phyloP scores from a whole-genome alignment of 495 filamentous ascomycete genomes.

The Elaphomyces granulatus region DNA sequence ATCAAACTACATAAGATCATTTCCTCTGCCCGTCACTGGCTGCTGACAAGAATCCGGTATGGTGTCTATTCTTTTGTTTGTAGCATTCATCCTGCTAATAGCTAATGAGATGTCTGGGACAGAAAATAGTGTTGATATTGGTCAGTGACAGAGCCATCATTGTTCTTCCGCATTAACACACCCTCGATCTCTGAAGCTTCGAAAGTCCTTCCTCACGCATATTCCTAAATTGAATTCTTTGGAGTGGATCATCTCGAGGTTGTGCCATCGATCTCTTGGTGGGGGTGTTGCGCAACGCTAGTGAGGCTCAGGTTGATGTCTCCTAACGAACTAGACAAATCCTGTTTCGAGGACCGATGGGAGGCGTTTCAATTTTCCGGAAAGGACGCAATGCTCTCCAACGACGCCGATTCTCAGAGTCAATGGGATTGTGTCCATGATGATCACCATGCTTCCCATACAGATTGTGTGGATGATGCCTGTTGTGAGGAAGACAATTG shows the following conservation, averaged over 20 bases:
- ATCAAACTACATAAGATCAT: too few relatives aligned
- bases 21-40: too few relatives aligned
- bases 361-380: slow-evolving; percentile 27
- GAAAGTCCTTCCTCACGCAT: background rate
- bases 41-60: too few relatives aligned
- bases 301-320: background rate
- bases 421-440: slow-evolving; percentile 24
- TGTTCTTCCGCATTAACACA: too few relatives aligned
- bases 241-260: background rate
- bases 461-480: slow-evolving; percentile 20
- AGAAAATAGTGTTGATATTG: background rate
- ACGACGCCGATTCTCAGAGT: slow-evolving; percentile 9
- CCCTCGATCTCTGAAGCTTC: background rate
- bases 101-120: background rate
- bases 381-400: slow-evolving; percentile 13
- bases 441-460: slow-evolving; percentile 16
- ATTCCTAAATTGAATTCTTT: too few relatives aligned
- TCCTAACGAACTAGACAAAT: slow-evolving; percentile 12
- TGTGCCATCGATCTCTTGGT: background rate
- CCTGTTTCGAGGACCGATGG: slow-evolving; percentile 34
- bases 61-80: too few relatives aligned
- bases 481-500: slow-evolving; percentile 35
- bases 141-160: too few relatives aligned
- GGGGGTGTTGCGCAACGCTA: background rate
- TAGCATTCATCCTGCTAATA: background rate